These are phyloP conservation scores for Boeremia lycopersici DNA, from an alignment of 2,329 filamentous ascomycete species.

Conservation along the genomic window DNA sequence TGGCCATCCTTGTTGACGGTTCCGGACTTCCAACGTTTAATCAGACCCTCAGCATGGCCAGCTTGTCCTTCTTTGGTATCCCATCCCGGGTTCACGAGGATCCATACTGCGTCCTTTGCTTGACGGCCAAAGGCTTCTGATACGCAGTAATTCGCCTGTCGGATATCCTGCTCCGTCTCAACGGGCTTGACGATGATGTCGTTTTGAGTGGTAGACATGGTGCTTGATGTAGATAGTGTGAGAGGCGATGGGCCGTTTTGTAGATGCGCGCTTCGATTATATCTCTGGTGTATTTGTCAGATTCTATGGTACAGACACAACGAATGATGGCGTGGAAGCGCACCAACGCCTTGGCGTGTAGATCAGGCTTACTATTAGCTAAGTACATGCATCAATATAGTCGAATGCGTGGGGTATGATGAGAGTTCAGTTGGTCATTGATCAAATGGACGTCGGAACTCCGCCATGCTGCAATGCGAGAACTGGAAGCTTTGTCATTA, in stretches of 20 bases:
- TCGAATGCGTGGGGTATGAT: neutral
- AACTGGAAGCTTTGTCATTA: too few species aligned
- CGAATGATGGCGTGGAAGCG: slow-evolving; percentile 3
- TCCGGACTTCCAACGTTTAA: slow-evolving; percentile 50
- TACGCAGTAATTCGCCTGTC: slow-evolving; percentile 40
- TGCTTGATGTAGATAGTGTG: neutral
- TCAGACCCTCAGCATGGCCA: slow-evolving; percentile 47
- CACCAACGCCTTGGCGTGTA: slow-evolving; percentile 9
- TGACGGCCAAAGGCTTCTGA: slow-evolving; percentile 59
- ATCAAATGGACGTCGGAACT: too few species aligned
- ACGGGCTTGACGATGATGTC: slow-evolving; percentile 25
- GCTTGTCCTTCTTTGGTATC: slow-evolving; percentile 55
- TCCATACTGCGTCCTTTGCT: slow-evolving; percentile 59
- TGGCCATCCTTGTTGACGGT: slow-evolving; percentile 53
- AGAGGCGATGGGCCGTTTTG: neutral
- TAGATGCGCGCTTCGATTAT: neutral
- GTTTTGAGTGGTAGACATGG: slow-evolving; percentile 20
- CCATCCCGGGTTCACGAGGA: slow-evolving; percentile 61
- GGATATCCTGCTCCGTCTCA: slow-evolving; percentile 32
- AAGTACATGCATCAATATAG: neutral
- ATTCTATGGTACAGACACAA: neutral
- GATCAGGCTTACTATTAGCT: slow-evolving; percentile 6
- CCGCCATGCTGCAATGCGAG: too few species aligned
- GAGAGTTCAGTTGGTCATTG: too few species aligned
- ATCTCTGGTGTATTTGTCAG: neutral